Percentiles rank a stretch among this genome's conserved stretches.
These are phyloP conservation scores for Starmerella davenportii DNA, from an alignment of 805 yeast genomes.

Conservation along the genomic window DNA sequence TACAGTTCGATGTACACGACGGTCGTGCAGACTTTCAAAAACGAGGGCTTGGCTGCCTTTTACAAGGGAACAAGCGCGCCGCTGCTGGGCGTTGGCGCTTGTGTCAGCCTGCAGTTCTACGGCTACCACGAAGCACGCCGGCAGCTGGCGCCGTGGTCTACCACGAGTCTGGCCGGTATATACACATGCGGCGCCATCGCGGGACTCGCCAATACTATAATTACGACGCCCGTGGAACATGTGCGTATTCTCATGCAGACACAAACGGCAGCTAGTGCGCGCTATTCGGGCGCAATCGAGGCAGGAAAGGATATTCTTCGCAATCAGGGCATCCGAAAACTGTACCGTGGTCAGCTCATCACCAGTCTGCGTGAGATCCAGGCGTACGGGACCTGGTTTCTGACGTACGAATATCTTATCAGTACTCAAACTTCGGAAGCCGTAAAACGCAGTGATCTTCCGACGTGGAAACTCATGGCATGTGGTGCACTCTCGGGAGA, in stretches of 20 bases:
- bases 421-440: too few relatives aligned
- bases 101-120: slow-evolving; percentile 52
- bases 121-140: slow-evolving; percentile 56
- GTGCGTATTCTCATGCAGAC: slow-evolving; percentile 41
- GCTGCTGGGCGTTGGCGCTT: slow-evolving; percentile 48
- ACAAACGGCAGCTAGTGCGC: too few relatives aligned
- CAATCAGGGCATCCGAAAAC: too few relatives aligned
- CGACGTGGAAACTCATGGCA: too few relatives aligned
- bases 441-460: too few relatives aligned
- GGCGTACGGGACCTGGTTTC: too few relatives aligned
- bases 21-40: slow-evolving; percentile 34
- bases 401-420: too few relatives aligned
- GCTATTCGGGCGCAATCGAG: too few relatives aligned
- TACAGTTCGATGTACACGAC: slow-evolving; percentile 35
- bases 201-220: slow-evolving; percentile 46
- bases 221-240: slow-evolving; percentile 51
- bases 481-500: too few relatives aligned
- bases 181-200: slow-evolving; percentile 49
- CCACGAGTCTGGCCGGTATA: slow-evolving; percentile 35
- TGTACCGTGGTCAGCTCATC: too few relatives aligned
- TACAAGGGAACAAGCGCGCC: slow-evolving; percentile 56
- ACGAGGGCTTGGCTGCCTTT: slow-evolving; percentile 45
- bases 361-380: too few relatives aligned
- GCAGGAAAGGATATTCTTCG: too few relatives aligned
- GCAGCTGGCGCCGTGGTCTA: slow-evolving; percentile 25